Base-by-base conservation (phyloP, 371 early-diverging fungal species). In the Dinochytrium kinnereticum region DNA sequence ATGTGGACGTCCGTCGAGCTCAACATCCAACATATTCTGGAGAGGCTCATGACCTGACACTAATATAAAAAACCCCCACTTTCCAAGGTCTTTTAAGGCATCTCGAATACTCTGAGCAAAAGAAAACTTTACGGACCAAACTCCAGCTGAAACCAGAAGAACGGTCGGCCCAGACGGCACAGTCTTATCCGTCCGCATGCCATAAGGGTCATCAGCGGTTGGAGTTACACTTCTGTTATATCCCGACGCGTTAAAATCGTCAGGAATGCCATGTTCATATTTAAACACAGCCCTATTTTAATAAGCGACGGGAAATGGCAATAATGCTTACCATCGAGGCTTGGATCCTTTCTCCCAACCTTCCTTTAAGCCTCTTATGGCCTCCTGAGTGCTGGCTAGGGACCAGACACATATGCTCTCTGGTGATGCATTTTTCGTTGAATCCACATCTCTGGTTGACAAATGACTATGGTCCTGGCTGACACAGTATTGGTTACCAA, bases 181-280 rank as follows among this genome's bases (percentile, higher is more conserved):
- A 24, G 36, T 34, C 7, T 13, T 24, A 53, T 53, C 55, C 30
- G 5, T 10, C 3, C 61, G 61, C 17, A 7, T 7, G 3, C 15
- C 30, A 34, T 61, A 24, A 61, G 61, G 61, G 26, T 61, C 61
- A 33, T 61, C 34, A 13, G 36, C 3, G 19, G 61, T 61, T 61
- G 61, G 61, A 37, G 61, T 61, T 17, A 61, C 61, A 34, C 36
- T 34, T 61, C 61, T 31, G 7, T 13, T 34, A 7, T 10, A 24
- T 10, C 26, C 30, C 57, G 13, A 10, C 21, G 7, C 57, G 24
- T 55, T 28, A 17, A 30, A 55, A n/a, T n/a, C n/a, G n/a, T n/a
- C n/a, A 34, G 61, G 55, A 53, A 26, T 26, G 5, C 13, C 36
- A 24, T 30, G 61, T 5, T 34, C 2, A 26, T 34, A 61, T 24